These are phyloP conservation scores for Mycosarcoma mackinlayi DNA, from an alignment of 1,284 basidiomycete genomes.

Conservation along the genomic window DNA sequence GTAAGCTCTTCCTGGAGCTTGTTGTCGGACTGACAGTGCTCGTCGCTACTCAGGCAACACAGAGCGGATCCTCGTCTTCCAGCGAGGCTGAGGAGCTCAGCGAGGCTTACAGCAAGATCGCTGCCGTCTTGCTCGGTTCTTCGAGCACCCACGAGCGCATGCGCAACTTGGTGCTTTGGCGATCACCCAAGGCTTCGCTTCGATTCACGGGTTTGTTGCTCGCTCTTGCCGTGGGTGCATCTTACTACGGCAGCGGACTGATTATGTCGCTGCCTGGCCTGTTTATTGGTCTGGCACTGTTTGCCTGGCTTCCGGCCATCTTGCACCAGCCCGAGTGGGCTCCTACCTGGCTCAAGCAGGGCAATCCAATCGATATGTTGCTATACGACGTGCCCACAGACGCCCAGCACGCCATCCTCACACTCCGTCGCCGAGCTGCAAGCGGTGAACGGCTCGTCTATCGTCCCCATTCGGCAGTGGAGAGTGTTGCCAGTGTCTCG, in stretches of 20 bases:
- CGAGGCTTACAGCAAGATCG: constrained; percentile 22
- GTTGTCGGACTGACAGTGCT: constrained; percentile 22
- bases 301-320: constrained; percentile 44
- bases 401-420: constrained; percentile 48
- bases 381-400: constrained; percentile 57
- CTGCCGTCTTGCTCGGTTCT: constrained; percentile 24
- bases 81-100: constrained; percentile 16
- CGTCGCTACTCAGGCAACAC: constrained; percentile 13
- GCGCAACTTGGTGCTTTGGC: constrained; percentile 38
- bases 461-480: neutral
- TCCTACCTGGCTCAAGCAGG: constrained; percentile 16
- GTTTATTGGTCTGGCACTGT: constrained; percentile 37
- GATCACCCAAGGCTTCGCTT: constrained; percentile 39
- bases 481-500: constrained; percentile 2
- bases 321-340: constrained; percentile 48
- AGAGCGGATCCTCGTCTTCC: neutral
- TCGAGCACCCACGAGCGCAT: constrained; percentile 42
- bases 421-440: constrained; percentile 41
- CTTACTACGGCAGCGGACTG: constrained; percentile 7
- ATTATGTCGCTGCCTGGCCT: constrained; percentile 32
- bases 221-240: constrained; percentile 13
- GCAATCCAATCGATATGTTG: constrained; percentile 34
- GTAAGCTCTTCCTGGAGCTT: constrained; percentile 20
- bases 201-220: constrained; percentile 20
- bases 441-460: constrained; percentile 36